These are phyloP conservation scores for Pseudocercospora fuligena DNA, from an alignment of 2,329 filamentous ascomycete genomes.

Conservation along the genomic window DNA sequence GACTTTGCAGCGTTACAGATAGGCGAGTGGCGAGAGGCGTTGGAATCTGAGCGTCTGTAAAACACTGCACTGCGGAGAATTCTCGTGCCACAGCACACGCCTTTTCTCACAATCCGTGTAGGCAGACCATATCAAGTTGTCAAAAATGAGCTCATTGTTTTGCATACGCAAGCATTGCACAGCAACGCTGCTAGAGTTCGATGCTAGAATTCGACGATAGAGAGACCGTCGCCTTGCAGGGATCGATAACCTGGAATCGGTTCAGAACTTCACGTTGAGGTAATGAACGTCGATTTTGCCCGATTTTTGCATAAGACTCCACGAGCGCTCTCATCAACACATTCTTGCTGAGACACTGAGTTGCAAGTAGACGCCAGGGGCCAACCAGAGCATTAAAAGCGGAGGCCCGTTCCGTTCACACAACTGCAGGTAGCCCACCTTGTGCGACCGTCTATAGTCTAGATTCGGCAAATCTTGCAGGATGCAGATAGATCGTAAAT, in stretches of 20 bases:
- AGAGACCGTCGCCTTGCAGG: not conserved
- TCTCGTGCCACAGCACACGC: conserved; percentile 14
- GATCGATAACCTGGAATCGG: not conserved
- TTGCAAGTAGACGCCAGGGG: conserved; percentile 21
- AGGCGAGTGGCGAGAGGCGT: conserved; percentile 19
- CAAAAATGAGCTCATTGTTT: not conserved
- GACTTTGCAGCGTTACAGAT: conserved; percentile 22
- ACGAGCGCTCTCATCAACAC: conserved; percentile 23
- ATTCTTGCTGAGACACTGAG: conserved; percentile 24
- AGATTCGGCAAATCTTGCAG: conserved; percentile 24
- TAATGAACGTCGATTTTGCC: not conserved
- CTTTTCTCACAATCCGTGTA: not conserved
- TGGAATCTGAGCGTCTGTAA: conserved; percentile 25
- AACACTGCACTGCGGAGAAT: conserved; percentile 24
- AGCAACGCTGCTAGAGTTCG: not conserved
- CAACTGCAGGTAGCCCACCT: conserved; percentile 14
- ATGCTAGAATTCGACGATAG: not conserved
- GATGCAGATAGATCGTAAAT: conserved; percentile 19
- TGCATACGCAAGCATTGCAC: not conserved
- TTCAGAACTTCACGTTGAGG: not conserved
- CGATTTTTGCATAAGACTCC: conserved; percentile 14
- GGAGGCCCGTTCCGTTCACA: conserved; percentile 18
- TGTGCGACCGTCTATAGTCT: conserved; percentile 16
- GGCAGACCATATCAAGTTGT: not conserved
- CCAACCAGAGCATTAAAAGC: conserved; percentile 1